Conservation (phyloP, 352 stramenopile genomes). For the Pythium oligandrum region DNA sequence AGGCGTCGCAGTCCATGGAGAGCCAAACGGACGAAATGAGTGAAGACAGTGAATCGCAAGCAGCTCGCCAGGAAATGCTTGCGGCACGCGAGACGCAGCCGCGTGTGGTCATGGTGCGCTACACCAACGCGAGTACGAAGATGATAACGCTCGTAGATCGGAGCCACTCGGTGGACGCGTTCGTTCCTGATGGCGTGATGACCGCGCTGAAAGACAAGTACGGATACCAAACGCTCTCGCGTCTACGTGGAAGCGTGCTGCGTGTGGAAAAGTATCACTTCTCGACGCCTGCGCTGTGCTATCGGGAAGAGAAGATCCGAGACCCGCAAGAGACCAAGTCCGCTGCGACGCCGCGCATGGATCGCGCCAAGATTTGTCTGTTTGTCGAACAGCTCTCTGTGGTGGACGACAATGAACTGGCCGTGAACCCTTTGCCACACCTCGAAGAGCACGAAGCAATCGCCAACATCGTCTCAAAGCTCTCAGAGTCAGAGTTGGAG, state of each 20-base stretch:
- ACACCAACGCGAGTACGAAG: constrained; percentile 32
- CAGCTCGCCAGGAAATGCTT: not conserved
- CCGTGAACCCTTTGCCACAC: constrained; percentile 28
- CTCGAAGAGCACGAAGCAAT: constrained; percentile 29
- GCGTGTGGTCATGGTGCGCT: constrained; percentile 49
- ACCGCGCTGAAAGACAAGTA: constrained; percentile 15
- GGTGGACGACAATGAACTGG: constrained; percentile 45
- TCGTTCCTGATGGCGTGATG: constrained; percentile 28
- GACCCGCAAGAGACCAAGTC: constrained; percentile 1
- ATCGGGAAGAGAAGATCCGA: constrained; percentile 14
- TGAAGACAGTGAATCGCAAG: constrained; percentile 43
- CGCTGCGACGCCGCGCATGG: not conserved
- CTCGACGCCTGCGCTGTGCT: constrained; percentile 38
- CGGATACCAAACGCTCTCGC: constrained; percentile 30
- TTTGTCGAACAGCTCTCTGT: constrained; percentile 35
- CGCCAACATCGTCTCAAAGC: constrained; percentile 15
- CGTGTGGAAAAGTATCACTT: constrained; percentile 63
- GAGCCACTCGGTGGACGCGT: constrained; percentile 37
- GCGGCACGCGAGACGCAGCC: constrained; percentile 9
- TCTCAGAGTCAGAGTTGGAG: constrained; percentile 28
- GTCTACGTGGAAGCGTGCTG: constrained; percentile 43
- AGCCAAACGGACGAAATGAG: constrained; percentile 35
- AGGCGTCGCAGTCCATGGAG: constrained; percentile 14
- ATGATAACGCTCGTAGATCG: constrained; percentile 51
- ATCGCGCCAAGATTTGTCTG: not conserved